These are phyloP conservation scores for Benincasa hispida DNA, from an alignment of 306 rosid species.

Conservation along the genomic window DNA sequence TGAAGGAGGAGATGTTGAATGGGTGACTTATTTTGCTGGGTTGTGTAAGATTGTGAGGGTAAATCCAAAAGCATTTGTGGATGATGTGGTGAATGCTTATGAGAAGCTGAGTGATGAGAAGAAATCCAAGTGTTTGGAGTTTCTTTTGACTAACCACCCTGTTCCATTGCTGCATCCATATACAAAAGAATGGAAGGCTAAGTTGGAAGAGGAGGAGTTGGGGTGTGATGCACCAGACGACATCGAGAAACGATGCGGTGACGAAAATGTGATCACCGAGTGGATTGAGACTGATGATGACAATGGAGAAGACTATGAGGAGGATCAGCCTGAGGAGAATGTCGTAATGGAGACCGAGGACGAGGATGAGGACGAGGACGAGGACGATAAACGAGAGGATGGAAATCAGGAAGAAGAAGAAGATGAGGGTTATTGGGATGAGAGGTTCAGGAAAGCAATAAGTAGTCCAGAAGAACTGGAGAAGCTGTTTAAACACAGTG, in stretches of 20 bases:
- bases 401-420: constrained; percentile 19
- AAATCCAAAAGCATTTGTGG: constrained; percentile 80
- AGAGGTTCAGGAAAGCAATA: constrained; percentile 39
- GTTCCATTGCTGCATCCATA: constrained; percentile 70
- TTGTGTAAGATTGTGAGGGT: constrained; percentile 73
- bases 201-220: constrained; percentile 82
- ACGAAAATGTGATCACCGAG: constrained; percentile 48
- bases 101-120: constrained; percentile 68
- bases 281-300: constrained; percentile 61
- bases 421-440: constrained; percentile 35
- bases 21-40: constrained; percentile 71
- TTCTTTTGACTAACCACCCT: constrained; percentile 66
- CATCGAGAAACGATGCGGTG: constrained; percentile 19
- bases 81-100: constrained; percentile 77
- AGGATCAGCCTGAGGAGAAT: constrained; percentile 24
- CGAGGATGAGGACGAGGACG: constrained; percentile 20
- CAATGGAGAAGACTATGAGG: constrained; percentile 12
- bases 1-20: constrained; percentile 53
- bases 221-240: constrained; percentile 96
- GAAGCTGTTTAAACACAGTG: constrained; percentile 32
- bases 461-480: constrained; percentile 64
- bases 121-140: constrained; percentile 73
- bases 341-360: constrained; percentile 27
- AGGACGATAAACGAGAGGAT: constrained; percentile 20
- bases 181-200: constrained; percentile 92